A percentile compares a stretch with the other conserved stretches of the same genome.
Evolutionary conservation across 352 stramenopile species (phyloP).

Genomic region (Thraustotheca clavata): DNA sequence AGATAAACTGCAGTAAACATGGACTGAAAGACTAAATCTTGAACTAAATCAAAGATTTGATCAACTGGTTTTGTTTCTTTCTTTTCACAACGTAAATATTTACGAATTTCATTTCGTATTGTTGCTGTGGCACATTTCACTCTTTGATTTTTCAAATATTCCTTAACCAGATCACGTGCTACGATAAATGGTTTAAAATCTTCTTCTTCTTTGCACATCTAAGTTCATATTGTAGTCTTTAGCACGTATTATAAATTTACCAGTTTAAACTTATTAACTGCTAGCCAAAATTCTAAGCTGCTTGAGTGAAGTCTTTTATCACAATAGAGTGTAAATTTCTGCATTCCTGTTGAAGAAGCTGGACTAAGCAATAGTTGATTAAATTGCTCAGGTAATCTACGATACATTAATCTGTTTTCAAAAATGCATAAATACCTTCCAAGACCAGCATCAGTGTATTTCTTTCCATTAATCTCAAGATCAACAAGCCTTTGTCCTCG

Average conservation of each 20-base stretch:
- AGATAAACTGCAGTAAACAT: slow-evolving; percentile 5
- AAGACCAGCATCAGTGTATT: neutral
- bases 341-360: too few species aligned
- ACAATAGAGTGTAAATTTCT: neutral
- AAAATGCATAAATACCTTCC: neutral
- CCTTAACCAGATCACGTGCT: neutral
- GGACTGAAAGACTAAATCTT: slow-evolving; percentile 6
- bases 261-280: neutral
- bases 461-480: neutral
- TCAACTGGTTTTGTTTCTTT: neutral
- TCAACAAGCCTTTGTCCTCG: neutral
- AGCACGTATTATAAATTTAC: neutral
- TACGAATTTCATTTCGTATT: slow-evolving; percentile 2
- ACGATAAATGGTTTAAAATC: neutral
- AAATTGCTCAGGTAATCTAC: slow-evolving; percentile 7
- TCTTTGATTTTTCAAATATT: slow-evolving; percentile 1
- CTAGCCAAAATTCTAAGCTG: slow-evolving; percentile 12
- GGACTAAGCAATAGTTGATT: neutral
- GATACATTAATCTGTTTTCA: neutral
- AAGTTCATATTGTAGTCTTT: neutral
- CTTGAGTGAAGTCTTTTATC: neutral
- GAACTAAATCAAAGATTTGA: slow-evolving; percentile 1
- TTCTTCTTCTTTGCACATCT: neutral
- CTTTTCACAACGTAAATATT: neutral
- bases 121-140: slow-evolving; percentile 10